phyloP scores from a whole-genome alignment of 345 rosid genomes.

The Triadica sebifera region DNA sequence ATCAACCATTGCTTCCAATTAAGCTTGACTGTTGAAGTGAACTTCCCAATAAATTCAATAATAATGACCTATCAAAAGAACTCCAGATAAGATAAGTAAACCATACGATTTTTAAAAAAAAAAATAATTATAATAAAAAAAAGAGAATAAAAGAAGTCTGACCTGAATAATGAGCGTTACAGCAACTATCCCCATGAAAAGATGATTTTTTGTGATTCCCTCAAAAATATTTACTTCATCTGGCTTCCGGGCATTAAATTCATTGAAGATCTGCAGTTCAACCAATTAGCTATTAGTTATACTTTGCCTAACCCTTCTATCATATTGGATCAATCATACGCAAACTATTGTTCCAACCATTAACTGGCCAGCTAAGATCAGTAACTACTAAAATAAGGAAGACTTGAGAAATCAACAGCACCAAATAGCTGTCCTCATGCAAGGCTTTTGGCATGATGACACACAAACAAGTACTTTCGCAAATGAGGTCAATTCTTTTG shows the following conservation, averaged over 20 bases:
- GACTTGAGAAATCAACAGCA: no score
- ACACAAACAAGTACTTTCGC: no score
- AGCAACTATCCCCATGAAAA: slow-evolving; percentile 26
- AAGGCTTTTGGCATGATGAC: no score
- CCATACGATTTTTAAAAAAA: no score
- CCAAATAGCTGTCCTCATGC: no score
- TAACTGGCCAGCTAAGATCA: not conserved
- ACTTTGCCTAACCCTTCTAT: not conserved
- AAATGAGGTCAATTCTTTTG: no score
- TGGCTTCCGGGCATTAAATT: slow-evolving; percentile 38
- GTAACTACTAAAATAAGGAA: no score
- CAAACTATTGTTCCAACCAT: not conserved
- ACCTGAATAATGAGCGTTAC: slow-evolving; percentile 37
- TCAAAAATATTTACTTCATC: slow-evolving; percentile 29
- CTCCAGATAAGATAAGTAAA: no score
- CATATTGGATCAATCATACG: not conserved
- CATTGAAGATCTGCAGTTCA: slow-evolving; percentile 32
- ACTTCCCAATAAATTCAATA: slow-evolving; percentile 12
- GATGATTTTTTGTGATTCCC: slow-evolving; percentile 29
- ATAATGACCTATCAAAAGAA: no score
- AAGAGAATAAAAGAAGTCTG: not conserved
- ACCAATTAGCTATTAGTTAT: not conserved
- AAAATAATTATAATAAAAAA: not conserved
- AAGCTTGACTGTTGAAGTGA: slow-evolving; percentile 61
- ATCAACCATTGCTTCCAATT: slow-evolving; percentile 48